Conservation (phyloP, 306 rosid genomes). For the Carpinus fangiana region DNA sequence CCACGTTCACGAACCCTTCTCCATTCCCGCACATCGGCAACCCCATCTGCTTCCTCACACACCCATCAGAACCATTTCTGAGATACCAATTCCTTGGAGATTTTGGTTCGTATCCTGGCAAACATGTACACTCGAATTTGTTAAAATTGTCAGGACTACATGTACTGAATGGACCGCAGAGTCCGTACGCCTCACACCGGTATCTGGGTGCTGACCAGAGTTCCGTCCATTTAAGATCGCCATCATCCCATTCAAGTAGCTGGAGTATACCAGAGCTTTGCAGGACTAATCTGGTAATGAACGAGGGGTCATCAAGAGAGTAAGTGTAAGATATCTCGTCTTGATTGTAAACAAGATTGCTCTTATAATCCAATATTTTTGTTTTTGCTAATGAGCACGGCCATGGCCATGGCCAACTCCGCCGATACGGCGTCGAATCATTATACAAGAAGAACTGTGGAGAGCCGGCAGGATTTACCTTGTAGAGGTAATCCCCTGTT, state of each 20-base stretch:
- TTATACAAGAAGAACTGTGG: not conserved
- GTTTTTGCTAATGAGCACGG: not conserved
- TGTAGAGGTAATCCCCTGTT: not conserved
- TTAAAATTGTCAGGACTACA: not conserved
- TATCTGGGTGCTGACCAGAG: not conserved
- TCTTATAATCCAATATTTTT: not conserved
- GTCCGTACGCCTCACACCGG: not conserved
- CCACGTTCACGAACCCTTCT: constrained; percentile 9
- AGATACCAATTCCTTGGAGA: constrained; percentile 8
- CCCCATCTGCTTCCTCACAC: constrained; percentile 12
- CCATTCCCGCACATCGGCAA: constrained; percentile 19
- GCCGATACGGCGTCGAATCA: not conserved
- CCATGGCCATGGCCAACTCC: not conserved
- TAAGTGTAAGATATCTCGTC: not conserved
- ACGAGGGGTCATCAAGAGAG: not conserved
- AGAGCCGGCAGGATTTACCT: not conserved
- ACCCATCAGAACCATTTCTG: constrained; percentile 16
- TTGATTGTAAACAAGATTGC: not conserved
- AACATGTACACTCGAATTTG: not conserved
- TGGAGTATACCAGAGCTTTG: not conserved
- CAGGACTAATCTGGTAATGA: not conserved
- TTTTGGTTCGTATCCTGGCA: constrained; percentile 21
- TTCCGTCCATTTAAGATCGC: not conserved
- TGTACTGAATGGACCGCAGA: not conserved
- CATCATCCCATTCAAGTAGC: not conserved